These are phyloP conservation scores for Suillus clintonianus DNA, from an alignment of 768 basidiomycete genomes.

Conservation along the genomic window DNA sequence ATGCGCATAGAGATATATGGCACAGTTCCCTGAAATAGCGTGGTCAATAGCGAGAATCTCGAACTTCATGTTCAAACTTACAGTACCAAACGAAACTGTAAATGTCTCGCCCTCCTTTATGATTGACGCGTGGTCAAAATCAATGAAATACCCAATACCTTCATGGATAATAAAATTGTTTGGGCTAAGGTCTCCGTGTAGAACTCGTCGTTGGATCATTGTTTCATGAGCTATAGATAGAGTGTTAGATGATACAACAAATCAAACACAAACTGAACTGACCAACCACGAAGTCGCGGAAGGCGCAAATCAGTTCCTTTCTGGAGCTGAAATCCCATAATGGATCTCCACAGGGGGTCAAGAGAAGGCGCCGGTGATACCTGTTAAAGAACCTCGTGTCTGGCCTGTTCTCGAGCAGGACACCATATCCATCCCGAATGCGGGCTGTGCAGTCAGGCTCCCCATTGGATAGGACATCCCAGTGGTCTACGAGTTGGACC, in stretches of 20 bases:
- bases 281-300: slow-evolving; percentile 5
- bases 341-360: background rate
- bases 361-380: background rate
- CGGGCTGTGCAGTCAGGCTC: background rate
- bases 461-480: background rate
- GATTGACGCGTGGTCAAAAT: background rate
- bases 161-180: background rate
- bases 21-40: background rate
- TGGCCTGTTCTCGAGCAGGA: background rate
- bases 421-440: background rate
- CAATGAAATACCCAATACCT: background rate
- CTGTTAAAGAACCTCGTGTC: background rate
- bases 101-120: background rate
- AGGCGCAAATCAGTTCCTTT: slow-evolving; percentile 7
- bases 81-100: background rate
- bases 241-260: background rate
- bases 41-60: background rate
- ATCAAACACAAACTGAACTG: background rate
- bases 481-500: background rate
- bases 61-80: background rate
- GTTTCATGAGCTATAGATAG: background rate
- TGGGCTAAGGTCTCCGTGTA: background rate
- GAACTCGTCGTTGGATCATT: background rate
- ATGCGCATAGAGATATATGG: background rate
- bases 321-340: background rate